These are phyloP conservation scores for Nissolia schottii DNA, from an alignment of 306 rosid genomes.

Conservation along the genomic window DNA sequence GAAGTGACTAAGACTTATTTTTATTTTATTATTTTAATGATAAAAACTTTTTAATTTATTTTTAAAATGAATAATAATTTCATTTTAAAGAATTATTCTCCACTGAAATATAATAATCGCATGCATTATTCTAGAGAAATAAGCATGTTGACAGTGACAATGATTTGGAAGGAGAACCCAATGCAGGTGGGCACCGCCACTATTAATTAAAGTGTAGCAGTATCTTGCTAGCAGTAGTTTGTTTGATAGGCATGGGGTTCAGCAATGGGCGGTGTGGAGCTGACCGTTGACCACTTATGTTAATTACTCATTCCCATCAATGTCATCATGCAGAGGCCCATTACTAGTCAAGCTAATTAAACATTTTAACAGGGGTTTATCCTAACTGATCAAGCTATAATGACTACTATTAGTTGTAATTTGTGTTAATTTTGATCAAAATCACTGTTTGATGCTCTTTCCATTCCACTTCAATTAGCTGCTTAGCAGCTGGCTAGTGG, in stretches of 20 bases:
- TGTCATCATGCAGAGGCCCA: neutral
- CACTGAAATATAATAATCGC: no score
- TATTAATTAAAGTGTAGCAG: neutral
- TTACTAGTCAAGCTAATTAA: neutral
- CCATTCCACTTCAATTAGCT: neutral
- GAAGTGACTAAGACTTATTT: no score
- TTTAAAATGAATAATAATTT: no score
- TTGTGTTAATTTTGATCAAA: no score
- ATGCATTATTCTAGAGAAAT: neutral
- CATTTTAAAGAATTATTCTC: no score
- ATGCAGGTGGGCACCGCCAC: conserved; percentile 22
- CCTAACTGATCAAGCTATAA: neutral
- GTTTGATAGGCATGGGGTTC: neutral
- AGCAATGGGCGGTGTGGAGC: neutral
- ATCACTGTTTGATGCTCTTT: neutral
- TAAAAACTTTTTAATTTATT: no score
- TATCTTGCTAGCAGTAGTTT: neutral
- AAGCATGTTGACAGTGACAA: neutral
- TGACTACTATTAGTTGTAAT: no score
- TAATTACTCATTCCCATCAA: neutral
- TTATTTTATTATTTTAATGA: no score
- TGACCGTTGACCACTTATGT: neutral
- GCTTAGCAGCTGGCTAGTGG: conserved; percentile 21
- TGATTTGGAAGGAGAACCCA: conserved; percentile 14
- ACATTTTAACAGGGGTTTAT: neutral